Percentiles rank a stretch among this genome's conserved stretches.
These are phyloP conservation scores for Sporothrix schenckii DNA, from an alignment of 2,329 filamentous ascomycete species.

Conservation along the genomic window DNA sequence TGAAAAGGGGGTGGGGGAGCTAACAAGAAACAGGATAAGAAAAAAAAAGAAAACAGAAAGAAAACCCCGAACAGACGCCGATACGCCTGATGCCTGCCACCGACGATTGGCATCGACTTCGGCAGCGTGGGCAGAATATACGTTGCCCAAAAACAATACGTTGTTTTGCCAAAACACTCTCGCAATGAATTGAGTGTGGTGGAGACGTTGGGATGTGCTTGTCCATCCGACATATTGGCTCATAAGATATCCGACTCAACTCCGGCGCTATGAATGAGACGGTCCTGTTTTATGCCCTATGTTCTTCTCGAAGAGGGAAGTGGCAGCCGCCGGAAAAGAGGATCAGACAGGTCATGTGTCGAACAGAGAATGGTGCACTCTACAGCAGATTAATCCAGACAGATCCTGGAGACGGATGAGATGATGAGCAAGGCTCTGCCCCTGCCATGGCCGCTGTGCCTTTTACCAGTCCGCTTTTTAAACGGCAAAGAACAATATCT, in stretches of 20 bases:
- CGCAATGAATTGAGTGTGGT: background rate
- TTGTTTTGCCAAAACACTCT: background rate
- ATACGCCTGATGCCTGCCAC: conserved; percentile 23
- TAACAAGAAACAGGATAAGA: too few species aligned
- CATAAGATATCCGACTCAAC: conserved; percentile 13
- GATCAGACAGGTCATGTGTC: conserved; percentile 25
- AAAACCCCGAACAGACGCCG: background rate
- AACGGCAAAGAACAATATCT: background rate
- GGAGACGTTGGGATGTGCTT: background rate
- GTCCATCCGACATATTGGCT: background rate
- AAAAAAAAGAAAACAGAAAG: too few species aligned
- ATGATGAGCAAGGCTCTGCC: conserved; percentile 11
- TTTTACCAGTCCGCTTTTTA: background rate
- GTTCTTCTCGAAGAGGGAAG: conserved; percentile 13
- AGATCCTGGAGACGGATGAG: conserved; percentile 14
- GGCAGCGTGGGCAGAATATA: too few species aligned
- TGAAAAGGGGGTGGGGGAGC: too few species aligned
- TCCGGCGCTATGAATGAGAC: conserved; percentile 20
- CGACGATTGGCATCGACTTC: conserved; percentile 13
- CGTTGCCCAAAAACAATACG: background rate
- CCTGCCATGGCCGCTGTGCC: background rate
- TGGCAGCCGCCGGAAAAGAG: background rate
- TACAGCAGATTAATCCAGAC: background rate
- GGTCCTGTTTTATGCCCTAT: background rate
- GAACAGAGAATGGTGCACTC: conserved; percentile 5